Base-by-base conservation (phyloP, 2,329 filamentous ascomycete species). In the Colletotrichum sp. region DNA sequence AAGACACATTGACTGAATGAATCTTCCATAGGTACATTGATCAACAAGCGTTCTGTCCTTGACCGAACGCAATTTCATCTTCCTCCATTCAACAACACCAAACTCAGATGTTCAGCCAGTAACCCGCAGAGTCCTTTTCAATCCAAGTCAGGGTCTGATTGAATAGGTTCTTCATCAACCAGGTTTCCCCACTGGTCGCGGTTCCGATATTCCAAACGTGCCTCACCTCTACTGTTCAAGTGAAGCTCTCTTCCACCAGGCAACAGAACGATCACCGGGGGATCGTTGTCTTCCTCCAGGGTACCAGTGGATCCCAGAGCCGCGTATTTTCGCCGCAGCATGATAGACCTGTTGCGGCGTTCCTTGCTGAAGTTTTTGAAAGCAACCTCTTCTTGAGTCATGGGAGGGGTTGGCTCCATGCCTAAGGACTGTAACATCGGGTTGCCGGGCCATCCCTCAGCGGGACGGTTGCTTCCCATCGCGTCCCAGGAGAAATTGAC, bases 31-130 rank as follows among this genome's bases (percentile, higher is more conserved):
- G 1, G 30, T 30, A 30, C 30, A 36, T 36, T 0, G 34, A 36
- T 36, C 13, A 36, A 36, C 3, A 36, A 36, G 16, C 3, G 39
- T 44, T 44, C 5, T 9, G 39, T 44, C 39, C 16, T 18, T 44
- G 39, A 0, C 39, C 6, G 16, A 9, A 18, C 6, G 0, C 16
- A 44, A 0, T n/a, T n/a, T 5, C 36, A 39, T 39, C 36, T 18
- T 39, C 16, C 16, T 39, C 36, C 36, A 39, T 39, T 18, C 36
- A 18, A 39, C 16, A 39, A 18, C 0, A 18, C 36, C 36, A 39
- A 39, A 18, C 16, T 0, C 36, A 9, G 2, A 39, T 39, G 16
- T 39, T 39, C 36, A 39, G 36, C 16, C 16, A 18, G 36, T 5
- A 39, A 18, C 16, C 5, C 16, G 36, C 16, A 39, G 36, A 39